Evolutionary conservation across 768 basidiomycete genomes (phyloP).

Genomic region (Leccinum aurantiacum): DNA sequence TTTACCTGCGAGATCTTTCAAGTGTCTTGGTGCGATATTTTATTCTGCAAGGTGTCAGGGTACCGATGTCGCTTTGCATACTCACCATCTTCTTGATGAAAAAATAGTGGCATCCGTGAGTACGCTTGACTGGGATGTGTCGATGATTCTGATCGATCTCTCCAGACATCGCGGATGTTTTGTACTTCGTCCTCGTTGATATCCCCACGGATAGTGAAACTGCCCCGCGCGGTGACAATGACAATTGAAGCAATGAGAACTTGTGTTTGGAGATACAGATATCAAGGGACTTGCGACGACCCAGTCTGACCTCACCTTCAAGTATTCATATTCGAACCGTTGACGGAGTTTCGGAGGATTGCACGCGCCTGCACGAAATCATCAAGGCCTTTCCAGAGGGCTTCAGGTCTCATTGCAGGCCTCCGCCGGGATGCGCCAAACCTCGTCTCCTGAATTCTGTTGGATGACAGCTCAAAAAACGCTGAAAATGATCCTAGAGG

Average conservation of each 20-base stretch:
- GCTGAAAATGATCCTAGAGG: constrained; percentile 35
- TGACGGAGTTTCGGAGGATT: constrained; percentile 57
- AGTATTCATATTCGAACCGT: no score
- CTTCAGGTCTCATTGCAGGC: constrained; percentile 17
- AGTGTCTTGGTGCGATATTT: no score
- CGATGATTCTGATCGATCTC: background rate
- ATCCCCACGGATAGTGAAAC: constrained; percentile 97
- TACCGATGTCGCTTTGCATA: constrained; percentile 97
- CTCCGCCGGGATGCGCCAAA: constrained; percentile 5
- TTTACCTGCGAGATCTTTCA: background rate
- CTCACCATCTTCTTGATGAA: constrained; percentile 81
- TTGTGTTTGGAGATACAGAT: no score
- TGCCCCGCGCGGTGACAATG: constrained; percentile 71
- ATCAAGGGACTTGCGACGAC: no score
- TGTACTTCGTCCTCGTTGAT: constrained; percentile 90
- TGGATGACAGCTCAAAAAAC: constrained; percentile 34
- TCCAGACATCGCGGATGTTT: constrained; percentile 96
- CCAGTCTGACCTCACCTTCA: no score
- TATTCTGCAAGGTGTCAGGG: constrained; percentile 78
- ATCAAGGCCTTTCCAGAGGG: constrained; percentile 51
- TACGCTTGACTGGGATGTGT: constrained; percentile 24
- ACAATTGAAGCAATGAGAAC: no score
- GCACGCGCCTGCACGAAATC: constrained; percentile 66
- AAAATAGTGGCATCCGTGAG: constrained; percentile 96
- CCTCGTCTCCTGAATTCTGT: constrained; percentile 15